Percentiles rank a stretch among this genome's conserved stretches.
These are phyloP conservation scores for Solanum infundibuliforme DNA, from an alignment of 257 asterid genomes.

Conservation along the genomic window DNA sequence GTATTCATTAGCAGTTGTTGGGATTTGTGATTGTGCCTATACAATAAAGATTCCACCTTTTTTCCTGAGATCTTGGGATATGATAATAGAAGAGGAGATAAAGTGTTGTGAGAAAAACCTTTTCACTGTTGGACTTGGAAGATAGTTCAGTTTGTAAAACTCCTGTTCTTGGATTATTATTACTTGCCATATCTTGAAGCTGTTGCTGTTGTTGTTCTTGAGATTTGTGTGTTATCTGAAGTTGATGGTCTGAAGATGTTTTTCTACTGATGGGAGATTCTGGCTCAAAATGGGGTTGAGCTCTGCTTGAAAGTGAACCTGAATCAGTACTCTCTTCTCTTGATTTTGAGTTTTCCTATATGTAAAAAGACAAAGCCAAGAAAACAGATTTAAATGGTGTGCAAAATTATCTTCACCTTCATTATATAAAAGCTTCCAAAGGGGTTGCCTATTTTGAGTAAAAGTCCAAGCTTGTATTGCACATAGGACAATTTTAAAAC, in stretches of 20 bases:
- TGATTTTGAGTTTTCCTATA: slow-evolving; percentile 53
- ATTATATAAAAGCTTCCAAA: not conserved
- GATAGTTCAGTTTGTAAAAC: slow-evolving; percentile 23
- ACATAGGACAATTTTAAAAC: not conserved
- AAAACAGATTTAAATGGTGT: slow-evolving; percentile 9
- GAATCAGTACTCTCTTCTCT: slow-evolving; percentile 81
- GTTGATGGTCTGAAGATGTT: slow-evolving; percentile 22
- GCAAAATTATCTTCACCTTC: not conserved
- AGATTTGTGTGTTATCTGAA: slow-evolving; percentile 15
- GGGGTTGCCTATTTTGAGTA: not conserved
- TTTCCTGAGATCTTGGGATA: slow-evolving; percentile 25
- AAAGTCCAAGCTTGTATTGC: not conserved
- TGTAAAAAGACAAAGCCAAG: slow-evolving; percentile 10
- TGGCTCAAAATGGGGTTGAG: slow-evolving; percentile 39
- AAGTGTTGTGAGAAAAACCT: slow-evolving; percentile 27
- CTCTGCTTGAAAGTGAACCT: slow-evolving; percentile 42
- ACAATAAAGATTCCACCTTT: slow-evolving; percentile 15
- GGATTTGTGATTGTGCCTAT: slow-evolving; percentile 18
- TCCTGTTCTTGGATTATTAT: slow-evolving; percentile 21
- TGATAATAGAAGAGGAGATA: slow-evolving; percentile 4
- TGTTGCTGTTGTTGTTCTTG: not conserved
- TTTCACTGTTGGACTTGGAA: slow-evolving; percentile 39
- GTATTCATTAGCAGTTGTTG: slow-evolving; percentile 22
- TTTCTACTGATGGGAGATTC: slow-evolving; percentile 62
- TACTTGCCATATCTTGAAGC: slow-evolving; percentile 16